A percentile compares a stretch with the other conserved stretches of the same genome.
Conservation (phyloP, 805 yeast species). For the Priceomyces fermenticarens region DNA sequence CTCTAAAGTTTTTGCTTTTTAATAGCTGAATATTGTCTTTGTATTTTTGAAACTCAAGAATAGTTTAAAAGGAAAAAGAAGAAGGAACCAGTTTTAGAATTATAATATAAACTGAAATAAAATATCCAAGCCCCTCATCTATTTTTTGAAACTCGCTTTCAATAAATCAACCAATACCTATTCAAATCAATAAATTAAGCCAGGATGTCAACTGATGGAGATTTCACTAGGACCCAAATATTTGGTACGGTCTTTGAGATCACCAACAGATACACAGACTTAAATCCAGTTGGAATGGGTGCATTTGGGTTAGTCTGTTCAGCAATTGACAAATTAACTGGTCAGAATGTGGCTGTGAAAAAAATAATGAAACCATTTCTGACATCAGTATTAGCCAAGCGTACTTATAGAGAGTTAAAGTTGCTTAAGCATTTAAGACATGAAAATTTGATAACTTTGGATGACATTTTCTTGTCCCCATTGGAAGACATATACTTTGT, state of each 20-base stretch:
- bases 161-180: too few species aligned
- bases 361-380: conserved; percentile 97
- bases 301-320: conserved; percentile 98
- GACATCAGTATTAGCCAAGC: conserved; percentile 90
- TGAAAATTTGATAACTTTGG: conserved; percentile 89
- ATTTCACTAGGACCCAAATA: conserved; percentile 74
- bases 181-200: too few species aligned
- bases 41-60: too few species aligned
- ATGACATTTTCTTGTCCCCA: conserved; percentile 92
- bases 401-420: conserved; percentile 95
- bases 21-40: too few species aligned
- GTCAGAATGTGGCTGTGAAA: conserved; percentile 93
- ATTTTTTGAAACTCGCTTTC: too few species aligned
- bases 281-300: conserved; percentile 99
- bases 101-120: too few species aligned
- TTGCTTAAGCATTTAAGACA: conserved; percentile 89
- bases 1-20: too few species aligned
- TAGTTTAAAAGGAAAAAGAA: too few species aligned
- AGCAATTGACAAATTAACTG: conserved; percentile 86
- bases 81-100: too few species aligned
- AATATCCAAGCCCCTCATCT: too few species aligned
- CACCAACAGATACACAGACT: conserved; percentile 82
- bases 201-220: conserved; percentile 41
- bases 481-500: conserved; percentile 94
- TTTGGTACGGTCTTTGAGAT: conserved; percentile 95